A percentile compares a stretch with the other conserved stretches of the same genome.
These are phyloP conservation scores for Yarrowia hollandica DNA, from an alignment of 805 yeast species.

Conservation along the genomic window DNA sequence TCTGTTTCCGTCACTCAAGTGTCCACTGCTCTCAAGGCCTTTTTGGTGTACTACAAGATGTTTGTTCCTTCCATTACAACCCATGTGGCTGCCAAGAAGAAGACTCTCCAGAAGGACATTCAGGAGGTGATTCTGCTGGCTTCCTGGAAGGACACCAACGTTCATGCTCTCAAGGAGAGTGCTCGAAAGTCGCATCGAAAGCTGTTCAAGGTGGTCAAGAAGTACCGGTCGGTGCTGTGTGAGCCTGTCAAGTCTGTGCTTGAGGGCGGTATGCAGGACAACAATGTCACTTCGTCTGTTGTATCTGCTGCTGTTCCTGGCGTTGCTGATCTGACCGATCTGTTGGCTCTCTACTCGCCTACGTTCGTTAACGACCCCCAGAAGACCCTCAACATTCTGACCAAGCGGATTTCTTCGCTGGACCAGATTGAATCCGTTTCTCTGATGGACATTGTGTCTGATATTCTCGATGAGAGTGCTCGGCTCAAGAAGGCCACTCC, in stretches of 20 bases:
- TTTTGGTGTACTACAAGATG: slow-evolving; percentile 65
- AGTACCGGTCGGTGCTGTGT: slow-evolving; percentile 66
- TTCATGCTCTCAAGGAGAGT: slow-evolving; percentile 90
- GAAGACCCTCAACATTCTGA: slow-evolving; percentile 58
- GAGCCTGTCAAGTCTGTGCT: slow-evolving; percentile 55
- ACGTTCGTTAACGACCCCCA: slow-evolving; percentile 53
- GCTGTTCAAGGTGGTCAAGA: slow-evolving; percentile 78
- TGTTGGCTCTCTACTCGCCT: slow-evolving; percentile 53
- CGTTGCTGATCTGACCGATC: slow-evolving; percentile 31
- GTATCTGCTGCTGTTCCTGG: not conserved
- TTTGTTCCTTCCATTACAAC: slow-evolving; percentile 55
- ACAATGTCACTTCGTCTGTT: not conserved
- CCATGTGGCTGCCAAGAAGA: slow-evolving; percentile 49
- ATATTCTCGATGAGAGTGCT: slow-evolving; percentile 57
- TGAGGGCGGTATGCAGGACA: slow-evolving; percentile 42
- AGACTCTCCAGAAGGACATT: slow-evolving; percentile 70
- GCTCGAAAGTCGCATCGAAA: slow-evolving; percentile 84
- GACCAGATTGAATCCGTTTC: slow-evolving; percentile 47
- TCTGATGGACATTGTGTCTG: slow-evolving; percentile 56
- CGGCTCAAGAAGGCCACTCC: slow-evolving; percentile 79
- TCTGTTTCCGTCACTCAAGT: slow-evolving; percentile 38
- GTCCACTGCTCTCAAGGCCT: slow-evolving; percentile 53
- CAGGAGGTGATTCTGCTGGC: slow-evolving; percentile 84
- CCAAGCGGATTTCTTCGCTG: slow-evolving; percentile 46
- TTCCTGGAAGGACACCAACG: slow-evolving; percentile 95